Percentiles rank a stretch among this genome's conserved stretches.
These are phyloP conservation scores for Aegle marmelos DNA, from an alignment of 345 rosid genomes.

Conservation along the genomic window DNA sequence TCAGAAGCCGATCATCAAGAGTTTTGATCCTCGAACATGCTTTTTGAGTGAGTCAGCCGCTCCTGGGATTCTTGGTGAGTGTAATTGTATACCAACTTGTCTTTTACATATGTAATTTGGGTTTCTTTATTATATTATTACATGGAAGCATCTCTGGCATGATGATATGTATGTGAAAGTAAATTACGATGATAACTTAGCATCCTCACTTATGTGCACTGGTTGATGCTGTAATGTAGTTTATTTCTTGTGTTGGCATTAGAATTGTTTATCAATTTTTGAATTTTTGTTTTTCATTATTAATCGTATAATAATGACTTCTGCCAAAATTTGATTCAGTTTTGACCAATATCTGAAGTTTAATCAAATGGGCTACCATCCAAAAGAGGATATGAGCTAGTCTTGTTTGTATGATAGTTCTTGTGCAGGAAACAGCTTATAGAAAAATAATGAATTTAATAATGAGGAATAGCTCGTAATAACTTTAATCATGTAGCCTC, in stretches of 20 bases:
- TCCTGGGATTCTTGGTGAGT: slow-evolving; percentile 45
- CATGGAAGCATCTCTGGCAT: not conserved
- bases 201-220: not conserved
- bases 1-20: slow-evolving; percentile 30
- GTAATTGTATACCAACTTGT: not conserved
- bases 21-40: slow-evolving; percentile 23
- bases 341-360: slow-evolving; percentile 1
- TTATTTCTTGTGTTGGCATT: not conserved
- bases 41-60: slow-evolving; percentile 17
- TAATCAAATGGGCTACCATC: not conserved
- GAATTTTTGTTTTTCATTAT: not conserved
- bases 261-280: not conserved
- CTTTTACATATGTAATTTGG: not conserved
- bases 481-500: not conserved
- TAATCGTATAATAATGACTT: not conserved
- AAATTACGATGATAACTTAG: not conserved
- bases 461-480: not conserved
- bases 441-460: not conserved
- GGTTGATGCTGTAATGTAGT: not conserved
- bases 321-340: not conserved
- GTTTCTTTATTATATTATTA: not conserved
- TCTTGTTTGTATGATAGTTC: not conserved
- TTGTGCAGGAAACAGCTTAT: not conserved
- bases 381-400: not conserved
- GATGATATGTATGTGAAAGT: not conserved